phyloP scores from a whole-genome alignment of 768 basidiomycete genomes.

The Amanita muscaria region DNA sequence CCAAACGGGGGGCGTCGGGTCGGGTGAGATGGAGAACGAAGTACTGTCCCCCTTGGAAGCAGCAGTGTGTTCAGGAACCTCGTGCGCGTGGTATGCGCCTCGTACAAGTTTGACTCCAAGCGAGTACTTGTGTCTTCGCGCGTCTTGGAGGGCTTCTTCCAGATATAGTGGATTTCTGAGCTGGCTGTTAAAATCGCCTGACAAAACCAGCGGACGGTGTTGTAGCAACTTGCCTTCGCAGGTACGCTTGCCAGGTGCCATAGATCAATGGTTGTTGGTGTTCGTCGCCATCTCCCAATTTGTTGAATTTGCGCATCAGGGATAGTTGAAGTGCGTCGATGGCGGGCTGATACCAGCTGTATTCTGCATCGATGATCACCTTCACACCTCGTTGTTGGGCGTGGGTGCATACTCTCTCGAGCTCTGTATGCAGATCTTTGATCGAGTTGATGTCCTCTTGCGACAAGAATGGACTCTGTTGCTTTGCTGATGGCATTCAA shows the following conservation, averaged over 20 bases:
- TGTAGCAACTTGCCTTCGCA: conserved; percentile 48
- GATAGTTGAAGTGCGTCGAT: conserved; percentile 72
- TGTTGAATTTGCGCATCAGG: conserved; percentile 75
- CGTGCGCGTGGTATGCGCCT: conserved; percentile 84
- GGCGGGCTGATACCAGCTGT: conserved; percentile 69
- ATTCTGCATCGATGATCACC: conserved; percentile 78
- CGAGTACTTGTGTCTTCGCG: conserved; percentile 55
- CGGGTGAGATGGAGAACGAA: conserved; percentile 47
- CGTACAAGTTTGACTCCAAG: conserved; percentile 90
- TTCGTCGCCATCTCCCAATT: conserved; percentile 13
- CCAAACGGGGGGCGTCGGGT: conserved; percentile 61
- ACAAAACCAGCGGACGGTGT: not conserved
- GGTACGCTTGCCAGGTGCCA: conserved; percentile 85
- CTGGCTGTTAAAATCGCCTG: not conserved
- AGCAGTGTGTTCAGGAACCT: conserved; percentile 42
- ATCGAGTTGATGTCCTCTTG: conserved; percentile 52
- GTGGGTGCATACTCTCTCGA: conserved; percentile 53
- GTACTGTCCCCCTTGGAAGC: conserved; percentile 9
- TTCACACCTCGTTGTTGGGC: conserved; percentile 57
- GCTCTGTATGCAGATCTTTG: conserved; percentile 49
- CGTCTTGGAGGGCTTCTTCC: conserved; percentile 52
- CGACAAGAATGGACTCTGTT: conserved; percentile 26
- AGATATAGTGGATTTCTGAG: conserved; percentile 70
- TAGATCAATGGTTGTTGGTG: conserved; percentile 59
- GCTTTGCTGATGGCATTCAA: not conserved